Evolutionary conservation across 495 filamentous ascomycete species (phyloP), one percentile per base, ranked within the genome.

Genomic region (Neurospora sp.): DNA sequence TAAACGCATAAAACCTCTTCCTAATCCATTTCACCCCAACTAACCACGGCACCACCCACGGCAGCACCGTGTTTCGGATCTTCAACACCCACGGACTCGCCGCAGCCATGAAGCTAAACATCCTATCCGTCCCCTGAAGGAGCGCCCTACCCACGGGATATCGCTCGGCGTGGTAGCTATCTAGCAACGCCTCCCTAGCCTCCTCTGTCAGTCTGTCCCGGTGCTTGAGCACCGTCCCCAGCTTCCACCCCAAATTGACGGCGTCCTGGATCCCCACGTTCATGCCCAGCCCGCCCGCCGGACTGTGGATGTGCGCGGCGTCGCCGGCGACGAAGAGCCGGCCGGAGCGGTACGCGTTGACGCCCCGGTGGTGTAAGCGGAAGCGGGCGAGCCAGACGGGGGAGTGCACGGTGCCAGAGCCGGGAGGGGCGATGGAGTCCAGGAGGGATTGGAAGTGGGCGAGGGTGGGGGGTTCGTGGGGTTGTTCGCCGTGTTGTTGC

Each of bases 241-340:
- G 78, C 74, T 87, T 88, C 89, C 89, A 91, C 10, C 84, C 86
- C 0, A 90, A 82, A 70, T 90, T 89, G 42, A 89, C 81, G 0
- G 88, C 83, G 70, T 90, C 89, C 46, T 87, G 84, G 37, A 90
- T 86, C 0, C 89, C 88, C 0, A 86, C 86, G 75, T 91, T 91
- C 84, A 90, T 86, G 4, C 89, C 89, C 71, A 89, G 88, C 1
- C 86, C 89, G 0, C 86, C 88, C 0, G 83, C 84, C 0, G 88
- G 88, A 41, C 84, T 86, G 76, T 89, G 87, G 39, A 86, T 88
- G 74, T 91, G 89, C 4, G 87, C 87, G 6, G 89, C 85, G 78
- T 90, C 88, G 16, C 88, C 88, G 38, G 86, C 88, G 0, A 89
- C 79, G 39, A 90, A 84, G 4, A 90, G 78, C 5, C 84, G 80